Evolutionary conservation across 2,329 filamentous ascomycete genomes (phyloP).

Genomic region (Polytolypa hystricis): DNA sequence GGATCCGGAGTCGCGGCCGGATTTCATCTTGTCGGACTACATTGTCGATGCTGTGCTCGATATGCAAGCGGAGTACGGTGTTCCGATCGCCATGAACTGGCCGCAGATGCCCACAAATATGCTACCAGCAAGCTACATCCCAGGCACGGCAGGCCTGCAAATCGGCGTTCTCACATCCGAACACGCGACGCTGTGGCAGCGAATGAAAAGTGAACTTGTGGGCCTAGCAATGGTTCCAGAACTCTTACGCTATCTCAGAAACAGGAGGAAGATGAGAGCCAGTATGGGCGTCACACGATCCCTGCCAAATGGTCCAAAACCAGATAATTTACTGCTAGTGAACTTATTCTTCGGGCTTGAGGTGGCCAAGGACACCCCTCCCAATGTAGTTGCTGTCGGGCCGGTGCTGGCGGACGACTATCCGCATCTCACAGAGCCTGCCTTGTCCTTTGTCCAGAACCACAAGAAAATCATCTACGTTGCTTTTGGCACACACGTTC

Average conservation of each 20-base stretch:
- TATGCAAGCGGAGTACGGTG: conserved; percentile 26
- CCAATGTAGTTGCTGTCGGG: conserved; percentile 29
- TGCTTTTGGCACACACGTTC: conserved; percentile 34
- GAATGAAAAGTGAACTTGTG: conserved; percentile 28
- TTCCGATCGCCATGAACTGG: conserved; percentile 32
- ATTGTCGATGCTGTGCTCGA: conserved; percentile 35
- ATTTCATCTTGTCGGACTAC: conserved; percentile 36
- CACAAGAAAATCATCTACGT: conserved; percentile 30
- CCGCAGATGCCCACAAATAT: conserved; percentile 34
- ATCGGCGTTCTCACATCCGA: conserved; percentile 28
- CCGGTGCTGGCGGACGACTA: conserved; percentile 31
- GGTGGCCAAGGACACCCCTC: conserved; percentile 32
- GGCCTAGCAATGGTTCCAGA: conserved; percentile 21
- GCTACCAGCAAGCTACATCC: conserved; percentile 30
- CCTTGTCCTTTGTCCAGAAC: conserved; percentile 21
- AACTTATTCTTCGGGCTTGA: conserved; percentile 38
- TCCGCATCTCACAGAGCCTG: conserved; percentile 18
- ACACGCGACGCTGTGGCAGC: conserved; percentile 27
- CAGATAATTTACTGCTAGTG: conserved; percentile 33
- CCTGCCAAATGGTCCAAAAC: conserved; percentile 23
- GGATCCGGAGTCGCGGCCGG: conserved; percentile 18
- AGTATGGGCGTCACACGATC: conserved; percentile 23
- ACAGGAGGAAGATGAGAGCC: conserved; percentile 25
- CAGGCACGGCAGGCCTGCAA: conserved; percentile 34
- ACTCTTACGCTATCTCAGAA: conserved; percentile 21